phyloP scores from a whole-genome alignment of 495 filamentous ascomycete species.

The Penicillium angulare region DNA sequence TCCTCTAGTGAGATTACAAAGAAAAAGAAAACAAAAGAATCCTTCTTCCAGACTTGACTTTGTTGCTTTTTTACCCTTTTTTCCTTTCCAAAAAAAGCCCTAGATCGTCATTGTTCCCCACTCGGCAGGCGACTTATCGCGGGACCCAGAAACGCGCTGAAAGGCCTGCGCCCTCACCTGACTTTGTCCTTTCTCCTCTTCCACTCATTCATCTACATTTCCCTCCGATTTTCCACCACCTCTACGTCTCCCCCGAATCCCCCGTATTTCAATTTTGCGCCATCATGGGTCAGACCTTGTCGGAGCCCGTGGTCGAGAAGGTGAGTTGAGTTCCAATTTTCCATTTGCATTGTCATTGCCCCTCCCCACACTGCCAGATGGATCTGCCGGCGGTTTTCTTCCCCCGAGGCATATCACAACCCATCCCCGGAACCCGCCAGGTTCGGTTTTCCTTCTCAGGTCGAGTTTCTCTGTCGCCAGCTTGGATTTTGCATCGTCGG shows the following conservation, averaged over 20 bases:
- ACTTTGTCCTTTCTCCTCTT: slow-evolving; percentile 18
- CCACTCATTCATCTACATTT: slow-evolving; percentile 23
- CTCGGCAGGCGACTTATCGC: slow-evolving; percentile 29
- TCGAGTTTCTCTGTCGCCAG: background rate
- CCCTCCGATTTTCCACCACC: slow-evolving; percentile 11
- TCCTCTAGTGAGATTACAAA: background rate
- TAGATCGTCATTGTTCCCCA: slow-evolving; percentile 30
- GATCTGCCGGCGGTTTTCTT: slow-evolving; percentile 6
- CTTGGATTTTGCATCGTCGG: background rate
- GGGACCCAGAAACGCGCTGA: slow-evolving; percentile 29
- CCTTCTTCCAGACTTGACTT: no score
- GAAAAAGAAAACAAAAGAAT: no score
- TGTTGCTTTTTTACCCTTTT: slow-evolving; percentile 2
- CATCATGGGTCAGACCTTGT: slow-evolving; percentile 96
- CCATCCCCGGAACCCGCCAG: background rate
- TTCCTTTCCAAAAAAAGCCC: slow-evolving; percentile 8
- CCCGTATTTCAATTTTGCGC: slow-evolving; percentile 29
- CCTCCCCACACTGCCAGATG: slow-evolving; percentile 33
- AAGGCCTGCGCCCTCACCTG: slow-evolving; percentile 32
- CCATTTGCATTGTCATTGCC: slow-evolving; percentile 19
- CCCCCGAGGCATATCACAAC: background rate
- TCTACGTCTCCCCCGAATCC: background rate
- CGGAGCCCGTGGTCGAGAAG: slow-evolving; percentile 98
- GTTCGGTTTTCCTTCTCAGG: no score
- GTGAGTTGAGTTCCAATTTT: slow-evolving; percentile 53